Base-by-base conservation (phyloP, 1,284 basidiomycete genomes). In the Gomphus sp. region DNA sequence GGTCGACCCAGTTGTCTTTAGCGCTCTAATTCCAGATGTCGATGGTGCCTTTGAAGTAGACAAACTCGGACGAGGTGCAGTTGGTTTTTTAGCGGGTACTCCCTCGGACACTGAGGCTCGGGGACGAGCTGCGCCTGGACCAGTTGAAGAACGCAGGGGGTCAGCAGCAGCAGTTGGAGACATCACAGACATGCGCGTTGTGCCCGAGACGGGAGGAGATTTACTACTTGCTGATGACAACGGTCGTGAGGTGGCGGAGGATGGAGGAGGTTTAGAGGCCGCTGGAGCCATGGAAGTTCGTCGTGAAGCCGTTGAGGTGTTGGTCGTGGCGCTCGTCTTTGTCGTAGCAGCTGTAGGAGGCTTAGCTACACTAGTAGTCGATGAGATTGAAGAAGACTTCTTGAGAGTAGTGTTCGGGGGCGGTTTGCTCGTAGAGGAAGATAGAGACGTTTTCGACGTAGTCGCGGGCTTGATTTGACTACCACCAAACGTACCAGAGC, bases 1-100 rank as follows among this genome's bases (percentile, higher is more conserved):
- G 14, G 76, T 73, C 31, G 78, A 66, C 25, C 71, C 72, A 14
- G 72, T 63, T 14, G 78, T 70, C 39, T 80, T 76, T 49, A 76
- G 67, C 28, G 75, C 63, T 57, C 73, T 75, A 22, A 69, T 63
- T 41, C 52, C 45, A 50, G 61, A 57, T 2, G 66, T 64, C 49
- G 70, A 68, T 22, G 63, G 67, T 25, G 66, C 61, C 43, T 60
- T 66, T 2, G 62, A 25, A n/a, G 65, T 39, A 44, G 69, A 28
- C 4, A 70, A 58, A 58, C 68, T 70, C 8, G 69, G 22, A 18
- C 71, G 66, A n/a, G 72, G 64, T 12, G 67, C 64, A 11, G 64
- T 58, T 5, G 69, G 64, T 22, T 64, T 62, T 59, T 70, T 65
- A 63, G 68, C 70, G 5, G 50, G 52, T 18, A 69, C 70, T 33